Base-by-base conservation (phyloP, 2,329 filamentous ascomycete genomes). In the Colletotrichum sp. region DNA sequence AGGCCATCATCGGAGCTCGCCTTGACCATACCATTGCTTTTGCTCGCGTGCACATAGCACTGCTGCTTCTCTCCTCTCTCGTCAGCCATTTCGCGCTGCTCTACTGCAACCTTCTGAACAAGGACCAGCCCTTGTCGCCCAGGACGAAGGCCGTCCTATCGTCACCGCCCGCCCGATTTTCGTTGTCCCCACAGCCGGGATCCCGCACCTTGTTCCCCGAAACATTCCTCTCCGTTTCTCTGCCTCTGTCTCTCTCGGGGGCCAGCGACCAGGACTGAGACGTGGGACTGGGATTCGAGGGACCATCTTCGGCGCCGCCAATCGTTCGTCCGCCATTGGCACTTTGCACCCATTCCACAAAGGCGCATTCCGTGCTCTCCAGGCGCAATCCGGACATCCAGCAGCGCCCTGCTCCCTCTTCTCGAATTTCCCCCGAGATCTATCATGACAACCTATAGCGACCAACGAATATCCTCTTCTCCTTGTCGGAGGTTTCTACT, bases 401-500 rank as follows among this genome's bases (percentile, higher is more conserved):
- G 62, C 55, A 39, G 68, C 49, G 39, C 32, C 21, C 67, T 59
- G 62, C 69, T 63, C 70, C 63, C 24, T 72, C 52, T 57, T 24
- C 34, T 30, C 30, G 30, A 57, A 49, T 67, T 75, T 49, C 60
- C 62, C 72, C 52, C 64, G 71, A 76, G 55, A 76, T 80, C 78
- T 84, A 85, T 85, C 83, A 86, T 86, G 85, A 85, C 80, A 83
- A 80, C 81, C 79, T 82, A 84, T 82, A 81, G 79, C 71, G 69
- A 66, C 79, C 80, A 78, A 77, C 82, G 83, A 72, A 81, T 83
- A 81, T 82, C 80, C 80, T 82, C 81, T 81, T 85, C 84, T 85
- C 84, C 85, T 80, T 82, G 81, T 79, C 82, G 85, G 85, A 86
- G 85, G 78, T 84, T 86, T 75, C 80, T 84, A 75, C 84, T 84